phyloP scores from a whole-genome alignment of 176 grass and related monocot species.

The Ensete glaucum region DNA sequence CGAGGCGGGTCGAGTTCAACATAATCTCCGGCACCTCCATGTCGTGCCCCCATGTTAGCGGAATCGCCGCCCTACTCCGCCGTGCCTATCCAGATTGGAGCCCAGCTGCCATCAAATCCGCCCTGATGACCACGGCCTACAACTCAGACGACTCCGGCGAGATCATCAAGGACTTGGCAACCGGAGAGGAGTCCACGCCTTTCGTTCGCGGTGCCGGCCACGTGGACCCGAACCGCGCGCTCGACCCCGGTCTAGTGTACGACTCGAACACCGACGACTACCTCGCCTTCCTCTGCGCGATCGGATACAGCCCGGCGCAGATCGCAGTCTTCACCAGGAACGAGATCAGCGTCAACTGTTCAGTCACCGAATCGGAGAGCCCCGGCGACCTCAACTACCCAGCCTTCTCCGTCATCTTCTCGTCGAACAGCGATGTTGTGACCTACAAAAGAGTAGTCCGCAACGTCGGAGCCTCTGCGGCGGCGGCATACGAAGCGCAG shows the following conservation, averaged over 20 bases:
- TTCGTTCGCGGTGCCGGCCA: slow-evolving; percentile 81
- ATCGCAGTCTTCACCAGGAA: slow-evolving; percentile 66
- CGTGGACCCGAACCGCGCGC: slow-evolving; percentile 58
- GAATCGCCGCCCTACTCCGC: slow-evolving; percentile 59
- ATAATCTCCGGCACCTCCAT: slow-evolving; percentile 89
- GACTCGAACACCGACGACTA: slow-evolving; percentile 52
- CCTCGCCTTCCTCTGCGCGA: slow-evolving; percentile 66
- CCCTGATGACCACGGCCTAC: slow-evolving; percentile 85
- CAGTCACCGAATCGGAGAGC: slow-evolving; percentile 22
- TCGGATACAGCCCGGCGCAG: slow-evolving; percentile 38
- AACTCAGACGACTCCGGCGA: slow-evolving; percentile 52
- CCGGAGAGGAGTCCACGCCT: slow-evolving; percentile 47
- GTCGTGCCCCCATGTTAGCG: slow-evolving; percentile 84
- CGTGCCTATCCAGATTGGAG: slow-evolving; percentile 58
- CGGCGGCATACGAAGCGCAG: slow-evolving; percentile 35
- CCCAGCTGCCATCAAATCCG: slow-evolving; percentile 66
- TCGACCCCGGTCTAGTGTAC: slow-evolving; percentile 76
- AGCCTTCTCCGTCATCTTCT: slow-evolving; percentile 50
- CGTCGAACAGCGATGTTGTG: slow-evolving; percentile 43
- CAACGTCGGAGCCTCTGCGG: slow-evolving; percentile 47
- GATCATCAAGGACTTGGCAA: slow-evolving; percentile 64
- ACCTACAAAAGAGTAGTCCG: slow-evolving; percentile 58
- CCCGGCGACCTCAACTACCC: slow-evolving; percentile 91
- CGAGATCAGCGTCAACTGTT: slow-evolving; percentile 40
- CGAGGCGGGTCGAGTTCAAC: slow-evolving; percentile 69